phyloP scores from a whole-genome alignment of 2,329 filamentous ascomycete genomes.

The Trichoderma citrinoviride region DNA sequence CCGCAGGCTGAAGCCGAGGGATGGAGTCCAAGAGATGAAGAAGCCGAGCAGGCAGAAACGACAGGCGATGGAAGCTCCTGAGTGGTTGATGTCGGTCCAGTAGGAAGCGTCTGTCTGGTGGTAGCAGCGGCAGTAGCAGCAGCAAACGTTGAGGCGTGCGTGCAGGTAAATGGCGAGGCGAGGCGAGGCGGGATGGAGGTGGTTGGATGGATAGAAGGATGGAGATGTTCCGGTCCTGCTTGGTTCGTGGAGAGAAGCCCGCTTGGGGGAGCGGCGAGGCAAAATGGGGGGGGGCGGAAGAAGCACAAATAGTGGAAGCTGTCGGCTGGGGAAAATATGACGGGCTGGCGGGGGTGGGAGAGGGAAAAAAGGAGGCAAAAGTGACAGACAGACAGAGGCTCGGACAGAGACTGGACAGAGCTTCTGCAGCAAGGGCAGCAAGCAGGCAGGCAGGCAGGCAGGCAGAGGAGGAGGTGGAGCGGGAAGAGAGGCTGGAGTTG shows the following conservation, averaged over 20 bases:
- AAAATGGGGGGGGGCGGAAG: conserved; percentile 11
- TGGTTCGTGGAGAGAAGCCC: background rate
- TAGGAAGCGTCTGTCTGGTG: background rate
- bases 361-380: background rate
- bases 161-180: conserved; percentile 11
- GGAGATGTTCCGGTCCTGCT: background rate
- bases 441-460: background rate
- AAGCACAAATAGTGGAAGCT: conserved; percentile 18
- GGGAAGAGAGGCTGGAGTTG: conserved; percentile 14
- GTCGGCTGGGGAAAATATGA: background rate
- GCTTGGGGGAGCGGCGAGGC: conserved; percentile 13
- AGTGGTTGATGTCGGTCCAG: background rate
- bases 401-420: background rate
- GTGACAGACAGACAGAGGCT: background rate
- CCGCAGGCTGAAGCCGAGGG: background rate
- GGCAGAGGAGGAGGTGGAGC: conserved; percentile 6
- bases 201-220: background rate
- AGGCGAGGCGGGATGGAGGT: conserved; percentile 12
- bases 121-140: background rate
- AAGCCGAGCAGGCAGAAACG: conserved; percentile 1
- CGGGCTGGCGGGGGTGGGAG: background rate
- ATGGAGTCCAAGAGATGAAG: background rate
- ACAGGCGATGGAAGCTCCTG: background rate
- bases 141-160: background rate
- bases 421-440: conserved; percentile 3